Conservation (phyloP, 441 rosid genomes). For the Euphorbia schlechtendalii region DNA sequence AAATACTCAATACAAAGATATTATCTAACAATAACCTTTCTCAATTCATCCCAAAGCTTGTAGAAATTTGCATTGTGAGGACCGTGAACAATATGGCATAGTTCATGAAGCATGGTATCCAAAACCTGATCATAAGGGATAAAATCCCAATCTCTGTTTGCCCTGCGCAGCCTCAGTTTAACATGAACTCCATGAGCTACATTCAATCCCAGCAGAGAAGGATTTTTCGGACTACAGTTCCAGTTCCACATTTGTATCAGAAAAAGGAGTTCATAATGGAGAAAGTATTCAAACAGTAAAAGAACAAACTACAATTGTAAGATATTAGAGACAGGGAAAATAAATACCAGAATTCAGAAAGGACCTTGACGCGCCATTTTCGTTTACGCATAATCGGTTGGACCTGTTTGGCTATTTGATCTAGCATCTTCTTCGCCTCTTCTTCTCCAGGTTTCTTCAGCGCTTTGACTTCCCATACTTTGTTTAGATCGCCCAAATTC, state of each 20-base stretch:
- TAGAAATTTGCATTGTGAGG: constrained; percentile 84
- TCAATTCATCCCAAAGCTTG: constrained; percentile 90
- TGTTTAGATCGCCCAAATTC: constrained; percentile 68
- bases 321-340: neutral
- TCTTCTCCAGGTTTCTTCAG: constrained; percentile 64
- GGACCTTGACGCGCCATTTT: constrained; percentile 79
- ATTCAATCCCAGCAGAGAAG: constrained; percentile 66
- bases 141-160: constrained; percentile 55
- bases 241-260: constrained; percentile 4
- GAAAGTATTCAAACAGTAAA: neutral
- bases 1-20: too few relatives aligned
- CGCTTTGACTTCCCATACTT: constrained; percentile 78
- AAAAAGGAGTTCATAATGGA: neutral
- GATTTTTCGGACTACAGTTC: constrained; percentile 57
- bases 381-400: constrained; percentile 73
- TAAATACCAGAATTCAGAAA: constrained; percentile 72
- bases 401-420: constrained; percentile 73
- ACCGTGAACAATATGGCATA: constrained; percentile 76
- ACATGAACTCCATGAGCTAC: constrained; percentile 62
- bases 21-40: constrained; percentile 64
- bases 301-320: neutral
- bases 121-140: constrained; percentile 64
- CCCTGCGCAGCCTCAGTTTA: constrained; percentile 72
- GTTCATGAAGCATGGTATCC: constrained; percentile 94
- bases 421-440: constrained; percentile 62